Base-by-base conservation (phyloP, 2,329 filamentous ascomycete species). In the Podosphaera leucotricha region DNA sequence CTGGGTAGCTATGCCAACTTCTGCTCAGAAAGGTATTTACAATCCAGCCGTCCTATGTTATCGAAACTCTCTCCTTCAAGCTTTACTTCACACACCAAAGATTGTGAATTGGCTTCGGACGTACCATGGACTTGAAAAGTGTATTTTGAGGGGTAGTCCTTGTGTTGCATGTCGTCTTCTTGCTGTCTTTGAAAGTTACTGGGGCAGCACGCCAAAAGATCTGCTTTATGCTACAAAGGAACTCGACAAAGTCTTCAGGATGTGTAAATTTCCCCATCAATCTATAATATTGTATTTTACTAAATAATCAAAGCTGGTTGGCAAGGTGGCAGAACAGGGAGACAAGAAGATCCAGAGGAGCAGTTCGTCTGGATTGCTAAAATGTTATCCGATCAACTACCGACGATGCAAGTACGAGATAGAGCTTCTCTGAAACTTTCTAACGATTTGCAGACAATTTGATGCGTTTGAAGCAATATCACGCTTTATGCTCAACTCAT, bases 1-100 rank as follows among this genome's bases (percentile, higher is more conserved):
- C 22, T 51, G 50, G 43, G 39, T 36, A 5, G 30, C 42, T 21
- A 55, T 56, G 50, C 49, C 52, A 18, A 41, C 47, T 2, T 45
- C 47, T 21, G 44, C 47, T 8, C 56, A 56, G 30, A 45, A 49
- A 22, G 57, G 57, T 2, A 44, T 59, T 28, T n/a, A 36, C 3
- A 59, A 59, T 43, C 42, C 54, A 35, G 53, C 47, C 16, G 42
- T 43, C 24, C 41, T 55, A 2, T 61, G 59, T 44, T 61, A 61
- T 45, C 50, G 58, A 20, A 53, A 55, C 41, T 53, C 53, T 35
- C 46, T 59, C 1, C 37, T 60, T 6, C 59, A 61, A 47, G 54
- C 55, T 2, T 47, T 61, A 7, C 39, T 60, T 5, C 59, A 61
- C 46, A 40, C 52, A 3, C 57, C 58, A 1, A 53, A 52, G 15